Percentiles rank a stretch among this genome's conserved stretches.
Conservation (phyloP, 352 stramenopile genomes). For the Salisapilia sapeloensis region DNA sequence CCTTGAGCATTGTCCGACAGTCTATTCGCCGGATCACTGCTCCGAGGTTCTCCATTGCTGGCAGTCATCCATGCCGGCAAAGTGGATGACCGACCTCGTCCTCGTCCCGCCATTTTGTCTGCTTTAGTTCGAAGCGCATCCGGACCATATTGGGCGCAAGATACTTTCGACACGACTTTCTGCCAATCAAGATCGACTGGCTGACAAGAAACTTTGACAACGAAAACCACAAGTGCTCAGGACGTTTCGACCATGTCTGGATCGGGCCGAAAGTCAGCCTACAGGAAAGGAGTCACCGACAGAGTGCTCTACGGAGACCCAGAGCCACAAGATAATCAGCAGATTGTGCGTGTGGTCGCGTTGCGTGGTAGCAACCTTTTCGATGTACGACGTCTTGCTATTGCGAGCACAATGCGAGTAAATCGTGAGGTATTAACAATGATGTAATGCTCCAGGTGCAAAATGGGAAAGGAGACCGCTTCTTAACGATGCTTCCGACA, state of each 20-base stretch:
- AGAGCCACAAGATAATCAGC: slow-evolving; percentile 80
- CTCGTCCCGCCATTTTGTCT: slow-evolving; percentile 50
- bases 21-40: background rate
- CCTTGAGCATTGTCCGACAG: slow-evolving; percentile 1
- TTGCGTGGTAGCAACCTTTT: slow-evolving; percentile 93
- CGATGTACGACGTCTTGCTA: slow-evolving; percentile 49
- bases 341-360: slow-evolving; percentile 84
- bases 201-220: slow-evolving; percentile 1
- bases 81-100: slow-evolving; percentile 48
- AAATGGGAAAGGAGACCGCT: slow-evolving; percentile 27
- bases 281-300: slow-evolving; percentile 87
- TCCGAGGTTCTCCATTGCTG: slow-evolving; percentile 4
- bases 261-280: slow-evolving; percentile 77
- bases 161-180: background rate
- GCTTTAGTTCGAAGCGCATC: background rate
- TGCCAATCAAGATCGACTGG: background rate
- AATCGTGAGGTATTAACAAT: background rate
- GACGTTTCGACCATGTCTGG: slow-evolving; percentile 61
- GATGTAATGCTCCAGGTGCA: slow-evolving; percentile 28
- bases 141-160: background rate
- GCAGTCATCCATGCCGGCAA: slow-evolving; percentile 75
- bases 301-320: slow-evolving; percentile 83
- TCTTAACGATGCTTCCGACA: slow-evolving; percentile 91
- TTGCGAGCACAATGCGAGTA: background rate
- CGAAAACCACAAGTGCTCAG: slow-evolving; percentile 1